These are phyloP conservation scores for Rhizoclosmatium sp. DNA, from an alignment of 192 early-diverging fungal genomes.

Conservation along the genomic window DNA sequence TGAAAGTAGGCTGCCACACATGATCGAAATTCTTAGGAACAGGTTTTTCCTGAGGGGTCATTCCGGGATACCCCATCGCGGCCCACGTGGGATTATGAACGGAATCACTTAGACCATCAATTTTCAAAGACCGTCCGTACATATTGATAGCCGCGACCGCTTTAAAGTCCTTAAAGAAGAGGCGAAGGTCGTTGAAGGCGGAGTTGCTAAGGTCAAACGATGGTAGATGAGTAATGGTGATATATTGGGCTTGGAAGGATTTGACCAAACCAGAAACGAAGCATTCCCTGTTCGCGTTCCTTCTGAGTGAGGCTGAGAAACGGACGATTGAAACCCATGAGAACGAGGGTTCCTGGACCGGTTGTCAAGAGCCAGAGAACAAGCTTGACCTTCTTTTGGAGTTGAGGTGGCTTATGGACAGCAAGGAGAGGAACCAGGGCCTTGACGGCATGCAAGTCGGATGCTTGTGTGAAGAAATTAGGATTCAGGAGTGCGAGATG, in stretches of 20 bases:
- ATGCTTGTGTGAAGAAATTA: background rate
- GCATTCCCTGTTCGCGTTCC: constrained; percentile 22
- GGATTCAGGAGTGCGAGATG: background rate
- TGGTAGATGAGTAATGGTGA: too few species aligned
- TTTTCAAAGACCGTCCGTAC: constrained; percentile 1
- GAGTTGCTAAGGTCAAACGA: constrained; percentile 8
- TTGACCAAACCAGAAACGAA: background rate
- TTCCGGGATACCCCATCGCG: constrained; percentile 64
- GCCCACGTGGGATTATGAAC: constrained; percentile 43
- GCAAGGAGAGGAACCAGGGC: background rate
- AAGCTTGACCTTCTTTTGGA: background rate
- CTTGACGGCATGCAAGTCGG: background rate
- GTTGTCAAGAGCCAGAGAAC: background rate
- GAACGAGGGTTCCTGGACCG: constrained; percentile 15
- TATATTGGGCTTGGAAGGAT: too few species aligned
- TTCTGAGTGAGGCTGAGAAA: background rate
- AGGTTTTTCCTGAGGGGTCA: constrained; percentile 50
- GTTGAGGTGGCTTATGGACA: background rate
- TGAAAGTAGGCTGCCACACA: constrained; percentile 63
- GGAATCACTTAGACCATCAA: background rate
- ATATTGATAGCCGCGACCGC: background rate
- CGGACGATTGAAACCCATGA: constrained; percentile 4
- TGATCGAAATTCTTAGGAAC: constrained; percentile 43
- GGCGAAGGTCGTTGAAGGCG: constrained; percentile 8
- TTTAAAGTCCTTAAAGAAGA: constrained; percentile 21